A percentile compares a stretch with the other conserved stretches of the same genome.
Evolutionary conservation across 176 grass and related monocot genomes (phyloP).

Genomic region (Chrysopogon serrulatus): DNA sequence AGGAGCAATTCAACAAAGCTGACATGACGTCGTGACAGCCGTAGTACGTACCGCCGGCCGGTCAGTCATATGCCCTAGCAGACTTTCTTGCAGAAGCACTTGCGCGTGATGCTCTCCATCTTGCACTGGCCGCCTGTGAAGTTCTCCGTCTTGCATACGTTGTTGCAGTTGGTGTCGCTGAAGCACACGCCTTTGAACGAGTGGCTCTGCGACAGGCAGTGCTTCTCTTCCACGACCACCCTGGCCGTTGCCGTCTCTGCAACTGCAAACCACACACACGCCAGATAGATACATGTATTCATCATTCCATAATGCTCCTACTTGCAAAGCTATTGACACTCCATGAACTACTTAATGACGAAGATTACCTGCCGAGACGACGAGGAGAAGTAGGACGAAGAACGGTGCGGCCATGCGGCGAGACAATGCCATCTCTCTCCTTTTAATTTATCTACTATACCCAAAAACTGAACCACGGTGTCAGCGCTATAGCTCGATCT

Average conservation of each 20-base stretch:
- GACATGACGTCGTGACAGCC: too few relatives aligned
- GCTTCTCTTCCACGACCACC: not conserved
- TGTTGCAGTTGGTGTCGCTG: not conserved
- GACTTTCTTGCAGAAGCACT: constrained; percentile 7
- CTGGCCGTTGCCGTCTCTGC: not conserved
- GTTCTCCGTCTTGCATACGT: not conserved
- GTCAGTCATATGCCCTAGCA: too few relatives aligned
- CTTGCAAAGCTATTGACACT: not conserved
- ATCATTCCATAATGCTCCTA: not conserved
- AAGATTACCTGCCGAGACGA: not conserved
- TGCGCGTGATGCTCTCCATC: not conserved
- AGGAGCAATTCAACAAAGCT: too few relatives aligned
- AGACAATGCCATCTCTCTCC: not conserved
- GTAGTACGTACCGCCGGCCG: too few relatives aligned
- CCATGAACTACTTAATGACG: not conserved
- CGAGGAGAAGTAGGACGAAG: not conserved
- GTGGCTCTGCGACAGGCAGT: constrained; percentile 13
- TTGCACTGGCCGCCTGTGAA: constrained; percentile 4
- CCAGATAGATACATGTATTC: not conserved
- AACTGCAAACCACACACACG: not conserved
- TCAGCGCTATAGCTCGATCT: not conserved
- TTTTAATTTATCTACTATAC: not conserved
- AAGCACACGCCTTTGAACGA: not conserved
- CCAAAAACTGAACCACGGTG: not conserved
- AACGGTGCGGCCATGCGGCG: not conserved